Evolutionary conservation across 768 basidiomycete species (phyloP).

Genomic region (Podaxis carcinomalis): DNA sequence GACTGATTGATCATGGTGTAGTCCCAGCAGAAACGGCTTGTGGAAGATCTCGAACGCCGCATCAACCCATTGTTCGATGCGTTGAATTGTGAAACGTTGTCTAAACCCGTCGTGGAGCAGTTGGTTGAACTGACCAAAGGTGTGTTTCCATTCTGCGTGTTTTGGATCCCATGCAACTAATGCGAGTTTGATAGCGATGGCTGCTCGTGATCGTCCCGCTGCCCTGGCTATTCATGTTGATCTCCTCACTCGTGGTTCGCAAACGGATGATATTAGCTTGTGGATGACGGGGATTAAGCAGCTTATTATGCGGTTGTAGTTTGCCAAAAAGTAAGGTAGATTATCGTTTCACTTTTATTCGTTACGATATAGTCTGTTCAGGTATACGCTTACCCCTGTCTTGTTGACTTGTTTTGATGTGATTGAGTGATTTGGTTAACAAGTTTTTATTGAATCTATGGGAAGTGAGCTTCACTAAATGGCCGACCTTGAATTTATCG

Average conservation of each 20-base stretch:
- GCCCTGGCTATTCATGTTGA: slow-evolving; percentile 85
- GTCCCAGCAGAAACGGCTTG: slow-evolving; percentile 80
- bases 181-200: slow-evolving; percentile 58
- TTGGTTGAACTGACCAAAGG: slow-evolving; percentile 70
- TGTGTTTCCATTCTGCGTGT: slow-evolving; percentile 26
- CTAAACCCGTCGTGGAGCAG: slow-evolving; percentile 65
- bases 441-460: neutral
- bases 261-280: slow-evolving; percentile 77
- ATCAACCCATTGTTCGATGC: slow-evolving; percentile 85
- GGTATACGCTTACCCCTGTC: neutral
- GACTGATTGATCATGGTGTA: slow-evolving; percentile 25
- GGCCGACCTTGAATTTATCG: neutral
- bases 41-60: slow-evolving; percentile 83
- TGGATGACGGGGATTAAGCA: slow-evolving; percentile 93
- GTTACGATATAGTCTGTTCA: neutral
- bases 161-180: neutral
- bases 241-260: slow-evolving; percentile 72
- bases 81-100: slow-evolving; percentile 85
- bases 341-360: neutral
- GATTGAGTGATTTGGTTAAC: neutral
- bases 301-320: slow-evolving; percentile 66
- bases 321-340: slow-evolving; percentile 8
- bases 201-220: slow-evolving; percentile 66
- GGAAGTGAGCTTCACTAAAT: neutral
- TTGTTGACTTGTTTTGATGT: neutral